Evolutionary conservation across 2,329 filamentous ascomycete genomes (phyloP).

Genomic region (Monilinia fructicola): DNA sequence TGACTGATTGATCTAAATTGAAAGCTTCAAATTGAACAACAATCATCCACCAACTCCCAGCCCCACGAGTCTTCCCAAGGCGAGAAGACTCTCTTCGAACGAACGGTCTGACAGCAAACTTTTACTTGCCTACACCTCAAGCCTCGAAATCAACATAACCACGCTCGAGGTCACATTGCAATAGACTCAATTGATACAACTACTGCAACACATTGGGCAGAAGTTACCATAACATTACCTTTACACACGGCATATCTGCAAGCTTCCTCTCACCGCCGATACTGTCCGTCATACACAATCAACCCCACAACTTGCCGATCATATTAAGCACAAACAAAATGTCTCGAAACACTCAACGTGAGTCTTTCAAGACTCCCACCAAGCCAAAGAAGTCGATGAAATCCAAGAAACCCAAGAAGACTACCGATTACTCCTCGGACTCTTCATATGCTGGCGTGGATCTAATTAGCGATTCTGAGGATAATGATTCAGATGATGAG

Average conservation of each 20-base stretch:
- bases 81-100: conserved; percentile 24
- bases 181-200: conserved; percentile 1
- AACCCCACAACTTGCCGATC: conserved; percentile 16
- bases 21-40: conserved; percentile 42
- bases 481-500: conserved; percentile 59
- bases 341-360: conserved; percentile 52
- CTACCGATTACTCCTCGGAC: conserved; percentile 58
- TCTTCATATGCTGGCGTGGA: conserved; percentile 75
- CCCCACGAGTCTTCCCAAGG: conserved; percentile 24
- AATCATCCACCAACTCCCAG: conserved; percentile 34
- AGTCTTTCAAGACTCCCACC: conserved; percentile 44
- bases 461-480: conserved; percentile 73
- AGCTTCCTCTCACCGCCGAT: conserved; percentile 31
- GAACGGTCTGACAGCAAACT: conserved; percentile 14
- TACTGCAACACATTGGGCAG: background rate
- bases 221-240: background rate
- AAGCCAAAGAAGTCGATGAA: conserved; percentile 19
- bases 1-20: conserved; percentile 28
- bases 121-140: background rate
- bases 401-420: conserved; percentile 27
- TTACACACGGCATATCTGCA: conserved; percentile 2
- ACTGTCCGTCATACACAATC: conserved; percentile 17
- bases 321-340: conserved; percentile 30
- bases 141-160: background rate
- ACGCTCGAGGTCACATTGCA: background rate